These are phyloP conservation scores for Elasticomyces elasticus DNA, from an alignment of 495 filamentous ascomycete species.

Conservation along the genomic window DNA sequence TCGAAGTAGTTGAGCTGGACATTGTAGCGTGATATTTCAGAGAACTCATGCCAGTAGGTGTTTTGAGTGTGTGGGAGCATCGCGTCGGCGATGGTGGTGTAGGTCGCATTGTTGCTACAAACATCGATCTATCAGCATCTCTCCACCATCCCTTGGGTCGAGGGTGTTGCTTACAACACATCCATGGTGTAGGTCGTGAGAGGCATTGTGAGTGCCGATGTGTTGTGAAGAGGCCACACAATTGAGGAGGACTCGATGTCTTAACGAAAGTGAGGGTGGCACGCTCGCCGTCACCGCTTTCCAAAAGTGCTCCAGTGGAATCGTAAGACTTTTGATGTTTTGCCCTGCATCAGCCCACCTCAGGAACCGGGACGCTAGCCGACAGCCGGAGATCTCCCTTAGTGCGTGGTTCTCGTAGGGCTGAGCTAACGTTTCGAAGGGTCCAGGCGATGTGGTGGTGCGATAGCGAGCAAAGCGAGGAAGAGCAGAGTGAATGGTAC, in stretches of 20 bases:
- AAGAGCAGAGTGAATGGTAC: too few relatives aligned
- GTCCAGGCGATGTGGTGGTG: too few relatives aligned
- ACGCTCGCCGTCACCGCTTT: too few relatives aligned
- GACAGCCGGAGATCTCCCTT: too few relatives aligned
- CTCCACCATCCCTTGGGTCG: background rate
- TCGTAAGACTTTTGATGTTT: too few relatives aligned
- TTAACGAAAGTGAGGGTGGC: too few relatives aligned
- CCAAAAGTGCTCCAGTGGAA: too few relatives aligned
- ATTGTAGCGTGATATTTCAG: constrained; percentile 80
- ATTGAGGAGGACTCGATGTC: background rate
- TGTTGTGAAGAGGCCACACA: background rate
- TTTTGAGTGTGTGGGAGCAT: constrained; percentile 19
- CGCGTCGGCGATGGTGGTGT: constrained; percentile 15
- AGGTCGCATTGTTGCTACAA: constrained; percentile 18
- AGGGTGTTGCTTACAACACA: constrained; percentile 1
- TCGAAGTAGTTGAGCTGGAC: constrained; percentile 76
- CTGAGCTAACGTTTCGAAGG: too few relatives aligned
- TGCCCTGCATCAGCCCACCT: too few relatives aligned
- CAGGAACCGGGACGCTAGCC: too few relatives aligned
- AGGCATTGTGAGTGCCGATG: background rate
- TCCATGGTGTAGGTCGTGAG: constrained; percentile 14
- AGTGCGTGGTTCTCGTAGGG: too few relatives aligned
- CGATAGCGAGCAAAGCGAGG: too few relatives aligned
- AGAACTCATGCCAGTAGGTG: constrained; percentile 69
- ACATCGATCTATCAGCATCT: background rate